These are phyloP conservation scores for Colletotrichum tamarilloi DNA, from an alignment of 2,329 filamentous ascomycete species.

Conservation along the genomic window DNA sequence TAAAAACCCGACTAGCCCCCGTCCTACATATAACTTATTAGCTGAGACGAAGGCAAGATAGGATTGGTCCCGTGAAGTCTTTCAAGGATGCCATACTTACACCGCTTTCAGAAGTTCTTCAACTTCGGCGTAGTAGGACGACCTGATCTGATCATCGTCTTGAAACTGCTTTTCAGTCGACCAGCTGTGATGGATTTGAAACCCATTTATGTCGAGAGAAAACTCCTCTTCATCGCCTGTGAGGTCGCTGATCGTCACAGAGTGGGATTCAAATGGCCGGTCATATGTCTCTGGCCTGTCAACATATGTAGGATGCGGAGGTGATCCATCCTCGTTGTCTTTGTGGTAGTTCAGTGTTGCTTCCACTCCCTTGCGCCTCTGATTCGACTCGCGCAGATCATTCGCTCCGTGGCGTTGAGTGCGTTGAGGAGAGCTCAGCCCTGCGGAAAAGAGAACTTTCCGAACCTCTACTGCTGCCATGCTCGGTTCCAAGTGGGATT, in stretches of 20 bases:
- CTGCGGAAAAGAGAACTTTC: not conserved
- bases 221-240: constrained; percentile 48
- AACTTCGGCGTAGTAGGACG: constrained; percentile 78
- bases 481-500: not conserved
- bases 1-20: constrained; percentile 64
- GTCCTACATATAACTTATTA: constrained; percentile 54
- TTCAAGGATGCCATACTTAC: constrained; percentile 45
- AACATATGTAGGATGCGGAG: constrained; percentile 49
- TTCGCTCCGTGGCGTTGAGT: not conserved
- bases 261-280: constrained; percentile 41
- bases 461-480: constrained; percentile 34
- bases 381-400: not conserved
- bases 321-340: constrained; percentile 53
- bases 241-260: constrained; percentile 49
- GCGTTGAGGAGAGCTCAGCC: not conserved
- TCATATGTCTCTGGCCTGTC: constrained; percentile 48
- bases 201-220: constrained; percentile 52
- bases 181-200: constrained; percentile 46
- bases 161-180: constrained; percentile 50
- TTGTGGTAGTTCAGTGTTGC: constrained; percentile 52
- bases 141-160: constrained; percentile 71
- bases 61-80: no score
- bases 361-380: constrained; percentile 37
- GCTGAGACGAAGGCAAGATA: not conserved
- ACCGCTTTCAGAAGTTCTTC: constrained; percentile 72